Percentiles rank a stretch among this genome's conserved stretches.
These are phyloP conservation scores for Phytopythium ostracodes DNA, from an alignment of 352 stramenopile species.

Conservation along the genomic window DNA sequence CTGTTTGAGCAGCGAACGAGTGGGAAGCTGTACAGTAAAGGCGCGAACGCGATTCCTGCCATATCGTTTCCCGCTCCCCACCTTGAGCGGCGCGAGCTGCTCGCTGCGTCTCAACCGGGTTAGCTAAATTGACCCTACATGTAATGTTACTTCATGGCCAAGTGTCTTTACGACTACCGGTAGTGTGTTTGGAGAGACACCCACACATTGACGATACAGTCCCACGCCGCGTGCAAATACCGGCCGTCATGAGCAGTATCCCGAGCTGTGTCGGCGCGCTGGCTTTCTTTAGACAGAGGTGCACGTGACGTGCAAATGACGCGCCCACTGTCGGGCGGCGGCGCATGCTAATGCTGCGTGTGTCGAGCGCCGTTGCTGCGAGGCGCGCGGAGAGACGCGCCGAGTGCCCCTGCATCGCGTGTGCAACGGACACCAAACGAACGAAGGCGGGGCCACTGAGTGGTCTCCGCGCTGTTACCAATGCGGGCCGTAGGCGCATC, in stretches of 20 bases:
- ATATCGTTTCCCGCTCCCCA: too few relatives aligned
- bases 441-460: not conserved
- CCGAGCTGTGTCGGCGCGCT: not conserved
- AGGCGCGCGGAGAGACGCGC: not conserved
- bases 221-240: not conserved
- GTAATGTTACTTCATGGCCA: not conserved
- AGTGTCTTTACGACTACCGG: not conserved
- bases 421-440: slow-evolving; percentile 9
- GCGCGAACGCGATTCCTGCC: too few relatives aligned
- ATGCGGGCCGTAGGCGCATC: not conserved
- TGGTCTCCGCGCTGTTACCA: slow-evolving; percentile 2
- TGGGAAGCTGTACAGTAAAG: too few relatives aligned
- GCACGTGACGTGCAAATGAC: too few relatives aligned
- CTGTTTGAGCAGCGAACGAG: too few relatives aligned
- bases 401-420: not conserved
- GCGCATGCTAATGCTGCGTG: slow-evolving; percentile 1
- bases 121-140: not conserved
- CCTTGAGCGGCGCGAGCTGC: too few relatives aligned
- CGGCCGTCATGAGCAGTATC: not conserved
- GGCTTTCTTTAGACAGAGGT: not conserved
- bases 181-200: not conserved
- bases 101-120: too few relatives aligned
- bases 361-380: not conserved
- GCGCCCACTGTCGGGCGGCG: not conserved
- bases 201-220: not conserved